Conservation (phyloP, 208 protist genomes). For the Leishmania aethiopica region DNA sequence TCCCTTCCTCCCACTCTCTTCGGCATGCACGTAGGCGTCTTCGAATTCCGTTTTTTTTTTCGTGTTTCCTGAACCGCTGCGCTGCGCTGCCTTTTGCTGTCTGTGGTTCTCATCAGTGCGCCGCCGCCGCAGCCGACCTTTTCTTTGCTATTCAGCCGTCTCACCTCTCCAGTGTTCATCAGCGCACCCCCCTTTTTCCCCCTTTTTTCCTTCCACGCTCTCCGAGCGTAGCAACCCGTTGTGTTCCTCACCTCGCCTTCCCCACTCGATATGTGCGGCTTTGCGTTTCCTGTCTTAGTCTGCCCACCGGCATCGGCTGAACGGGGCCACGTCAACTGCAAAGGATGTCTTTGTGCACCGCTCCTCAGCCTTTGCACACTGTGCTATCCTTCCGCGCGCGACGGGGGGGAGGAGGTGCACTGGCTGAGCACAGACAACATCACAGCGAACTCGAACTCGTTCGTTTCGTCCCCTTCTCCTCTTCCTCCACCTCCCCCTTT, state of each 20-base stretch:
- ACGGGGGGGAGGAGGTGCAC: not conserved
- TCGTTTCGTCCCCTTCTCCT: not conserved
- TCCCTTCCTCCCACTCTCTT: not conserved
- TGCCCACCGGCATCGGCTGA: not conserved
- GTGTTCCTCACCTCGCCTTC: not conserved
- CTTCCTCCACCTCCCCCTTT: too few species aligned
- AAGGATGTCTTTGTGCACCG: not conserved
- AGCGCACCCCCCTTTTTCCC: not conserved
- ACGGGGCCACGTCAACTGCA: not conserved
- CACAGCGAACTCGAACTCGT: not conserved
- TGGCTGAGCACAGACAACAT: not conserved
- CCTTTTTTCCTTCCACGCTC: not conserved
- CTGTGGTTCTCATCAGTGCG: not conserved
- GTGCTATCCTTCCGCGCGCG: not conserved
- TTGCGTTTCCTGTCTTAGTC: not conserved
- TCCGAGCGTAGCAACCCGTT: not conserved
- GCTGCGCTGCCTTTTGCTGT: not conserved
- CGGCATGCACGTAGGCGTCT: not conserved
- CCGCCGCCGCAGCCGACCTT: not conserved
- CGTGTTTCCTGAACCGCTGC: not conserved
- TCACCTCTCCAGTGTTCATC: not conserved
- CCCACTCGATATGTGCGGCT: not conserved
- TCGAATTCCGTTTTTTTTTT: not conserved
- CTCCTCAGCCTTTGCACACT: not conserved
- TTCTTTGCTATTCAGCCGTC: not conserved